phyloP scores from a whole-genome alignment of 2,329 filamentous ascomycete genomes.

The Phyllosticta citribraziliensis region DNA sequence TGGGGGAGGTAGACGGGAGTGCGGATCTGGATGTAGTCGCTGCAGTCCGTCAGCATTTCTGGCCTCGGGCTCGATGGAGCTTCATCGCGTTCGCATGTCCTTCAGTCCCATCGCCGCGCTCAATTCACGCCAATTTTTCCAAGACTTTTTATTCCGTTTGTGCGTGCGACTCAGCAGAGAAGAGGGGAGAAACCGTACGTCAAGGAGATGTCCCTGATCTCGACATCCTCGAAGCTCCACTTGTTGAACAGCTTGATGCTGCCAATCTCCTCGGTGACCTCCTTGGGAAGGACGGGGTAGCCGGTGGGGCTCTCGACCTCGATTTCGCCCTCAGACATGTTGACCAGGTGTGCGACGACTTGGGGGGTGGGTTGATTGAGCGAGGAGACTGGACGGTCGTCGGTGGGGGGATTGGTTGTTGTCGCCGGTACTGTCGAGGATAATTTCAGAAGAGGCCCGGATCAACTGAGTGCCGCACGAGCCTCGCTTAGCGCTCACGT shows the following conservation, averaged over 20 bases:
- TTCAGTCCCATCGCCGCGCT: background rate
- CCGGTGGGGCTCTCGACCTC: conserved; percentile 72
- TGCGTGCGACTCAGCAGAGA: conserved; percentile 5
- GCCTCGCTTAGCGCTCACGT: conserved; percentile 10
- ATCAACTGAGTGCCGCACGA: conserved; percentile 9
- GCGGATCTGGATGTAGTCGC: conserved; percentile 99
- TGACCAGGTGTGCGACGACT: conserved; percentile 30
- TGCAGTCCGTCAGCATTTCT: conserved; percentile 38
- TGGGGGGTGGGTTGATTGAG: conserved; percentile 4
- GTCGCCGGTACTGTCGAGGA: conserved; percentile 13
- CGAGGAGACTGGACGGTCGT: conserved; percentile 3
- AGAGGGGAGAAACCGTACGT: conserved; percentile 57
- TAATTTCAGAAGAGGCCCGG: conserved; percentile 10
- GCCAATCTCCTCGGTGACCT: conserved; percentile 80
- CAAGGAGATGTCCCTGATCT: conserved; percentile 99
- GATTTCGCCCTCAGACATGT: conserved; percentile 95
- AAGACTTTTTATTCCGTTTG: background rate
- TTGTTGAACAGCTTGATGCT: conserved; percentile 97
- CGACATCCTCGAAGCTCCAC: conserved; percentile 97
- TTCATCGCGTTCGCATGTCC: background rate
- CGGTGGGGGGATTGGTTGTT: conserved; percentile 7
- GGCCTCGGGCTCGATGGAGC: background rate
- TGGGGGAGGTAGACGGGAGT: conserved; percentile 98
- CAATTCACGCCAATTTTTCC: conserved; percentile 11
- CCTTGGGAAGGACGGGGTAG: conserved; percentile 83